Conservation (phyloP, 257 asterid species). For the Petunia secreta region DNA sequence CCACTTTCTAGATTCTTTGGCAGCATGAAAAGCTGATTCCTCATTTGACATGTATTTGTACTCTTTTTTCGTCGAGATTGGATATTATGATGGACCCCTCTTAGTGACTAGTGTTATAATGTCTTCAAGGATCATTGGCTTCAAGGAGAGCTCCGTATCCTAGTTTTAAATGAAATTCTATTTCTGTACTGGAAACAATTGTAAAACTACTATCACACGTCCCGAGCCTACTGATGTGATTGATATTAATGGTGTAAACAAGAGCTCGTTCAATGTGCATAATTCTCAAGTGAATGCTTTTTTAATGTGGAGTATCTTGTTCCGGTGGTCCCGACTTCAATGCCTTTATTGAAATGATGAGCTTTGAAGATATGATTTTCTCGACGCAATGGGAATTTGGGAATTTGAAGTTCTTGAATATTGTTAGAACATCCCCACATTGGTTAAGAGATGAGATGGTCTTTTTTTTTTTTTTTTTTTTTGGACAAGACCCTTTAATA, state of each 20-base stretch:
- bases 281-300: no score
- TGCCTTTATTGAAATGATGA: not conserved
- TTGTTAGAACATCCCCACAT: no score
- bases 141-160: not conserved
- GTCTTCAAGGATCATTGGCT: not conserved
- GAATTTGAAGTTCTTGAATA: no score
- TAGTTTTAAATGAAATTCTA: conserved; percentile 14
- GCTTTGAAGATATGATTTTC: not conserved
- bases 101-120: not conserved
- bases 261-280: not conserved
- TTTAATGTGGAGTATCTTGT: not conserved
- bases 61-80: not conserved
- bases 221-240: not conserved
- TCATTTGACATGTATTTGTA: conserved; percentile 12
- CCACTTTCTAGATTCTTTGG: conserved; percentile 94
- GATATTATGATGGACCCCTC: not conserved
- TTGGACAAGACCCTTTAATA: no score
- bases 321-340: not conserved
- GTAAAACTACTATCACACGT: not conserved
- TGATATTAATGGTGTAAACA: not conserved
- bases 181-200: not conserved
- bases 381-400: no score
- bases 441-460: no score
- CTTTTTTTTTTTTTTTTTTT: no score
- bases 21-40: conserved; percentile 51